Percentiles rank a stretch among this genome's conserved stretches.
Conservation (phyloP, 176 grass and related monocot genomes). For the Avena eriantha region DNA sequence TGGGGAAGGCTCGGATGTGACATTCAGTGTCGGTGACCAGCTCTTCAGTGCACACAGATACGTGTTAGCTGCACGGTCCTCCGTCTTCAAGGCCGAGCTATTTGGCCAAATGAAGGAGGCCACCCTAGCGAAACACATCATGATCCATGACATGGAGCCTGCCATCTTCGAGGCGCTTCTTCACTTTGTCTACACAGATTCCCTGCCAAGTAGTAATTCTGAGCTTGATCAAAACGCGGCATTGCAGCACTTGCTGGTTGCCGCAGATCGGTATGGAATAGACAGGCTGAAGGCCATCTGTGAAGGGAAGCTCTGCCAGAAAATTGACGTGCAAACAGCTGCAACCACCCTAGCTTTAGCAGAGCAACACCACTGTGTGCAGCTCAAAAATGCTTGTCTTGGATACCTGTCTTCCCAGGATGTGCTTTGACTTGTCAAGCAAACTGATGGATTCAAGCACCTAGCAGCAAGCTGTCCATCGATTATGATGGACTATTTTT, state of each 20-base stretch:
- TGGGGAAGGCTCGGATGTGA: background rate
- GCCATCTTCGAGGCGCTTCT: background rate
- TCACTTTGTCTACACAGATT: background rate
- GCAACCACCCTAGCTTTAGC: background rate
- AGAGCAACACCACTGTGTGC: background rate
- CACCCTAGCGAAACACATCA: background rate
- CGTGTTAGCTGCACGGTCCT: background rate
- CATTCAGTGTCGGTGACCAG: background rate
- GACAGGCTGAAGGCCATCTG: background rate
- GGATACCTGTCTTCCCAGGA: background rate
- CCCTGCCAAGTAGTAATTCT: background rate
- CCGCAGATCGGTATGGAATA: background rate
- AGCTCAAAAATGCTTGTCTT: background rate
- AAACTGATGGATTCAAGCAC: slow-evolving; percentile 1
- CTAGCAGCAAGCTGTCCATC: background rate
- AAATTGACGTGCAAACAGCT: background rate
- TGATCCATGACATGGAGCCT: background rate
- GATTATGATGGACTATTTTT: background rate
- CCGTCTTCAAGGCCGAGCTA: background rate
- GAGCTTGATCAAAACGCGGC: background rate
- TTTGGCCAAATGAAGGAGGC: background rate
- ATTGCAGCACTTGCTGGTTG: background rate
- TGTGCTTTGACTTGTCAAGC: background rate
- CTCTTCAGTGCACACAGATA: background rate
- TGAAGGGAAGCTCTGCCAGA: background rate